A percentile compares a stretch with the other conserved stretches of the same genome.
phyloP scores from a whole-genome alignment of 148 eudicot species.

The Arctostaphylos glauca region DNA sequence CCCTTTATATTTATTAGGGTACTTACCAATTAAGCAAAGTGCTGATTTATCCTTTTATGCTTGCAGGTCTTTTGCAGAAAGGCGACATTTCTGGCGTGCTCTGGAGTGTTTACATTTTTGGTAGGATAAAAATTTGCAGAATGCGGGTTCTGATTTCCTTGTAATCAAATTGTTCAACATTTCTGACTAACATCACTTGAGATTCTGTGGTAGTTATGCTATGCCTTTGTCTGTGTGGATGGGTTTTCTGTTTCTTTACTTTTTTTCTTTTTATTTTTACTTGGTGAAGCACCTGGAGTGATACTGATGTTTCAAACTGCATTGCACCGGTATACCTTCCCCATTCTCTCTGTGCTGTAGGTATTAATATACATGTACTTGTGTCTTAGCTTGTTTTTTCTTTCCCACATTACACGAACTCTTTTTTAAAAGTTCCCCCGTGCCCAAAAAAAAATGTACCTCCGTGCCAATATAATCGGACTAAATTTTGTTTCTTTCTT shows the following conservation, averaged over 20 bases:
- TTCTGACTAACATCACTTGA: not conserved
- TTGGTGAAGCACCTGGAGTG: not conserved
- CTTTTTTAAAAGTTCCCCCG: not conserved
- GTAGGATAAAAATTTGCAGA: conserved; percentile 33
- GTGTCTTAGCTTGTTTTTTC: not conserved
- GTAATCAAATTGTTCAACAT: not conserved
- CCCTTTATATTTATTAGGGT: conserved; percentile 9
- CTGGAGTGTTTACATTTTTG: conserved; percentile 79
- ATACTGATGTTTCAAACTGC: not conserved
- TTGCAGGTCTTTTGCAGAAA: conserved; percentile 79
- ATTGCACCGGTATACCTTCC: not conserved
- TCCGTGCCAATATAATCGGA: too few species aligned
- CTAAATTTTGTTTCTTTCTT: too few species aligned
- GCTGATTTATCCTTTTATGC: conserved; percentile 18
- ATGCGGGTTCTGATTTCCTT: not conserved
- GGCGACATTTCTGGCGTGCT: conserved; percentile 65
- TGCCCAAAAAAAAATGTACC: too few species aligned
- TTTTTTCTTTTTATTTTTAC: not conserved
- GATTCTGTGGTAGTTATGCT: not conserved
- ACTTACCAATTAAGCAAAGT: not conserved
- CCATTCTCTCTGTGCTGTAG: not conserved
- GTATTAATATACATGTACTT: not conserved
- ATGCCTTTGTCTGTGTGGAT: not conserved
- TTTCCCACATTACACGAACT: not conserved
- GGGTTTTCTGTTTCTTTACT: not conserved